Evolutionary conservation across 768 basidiomycete species (phyloP).

Genomic region (Russula ochroleuca): DNA sequence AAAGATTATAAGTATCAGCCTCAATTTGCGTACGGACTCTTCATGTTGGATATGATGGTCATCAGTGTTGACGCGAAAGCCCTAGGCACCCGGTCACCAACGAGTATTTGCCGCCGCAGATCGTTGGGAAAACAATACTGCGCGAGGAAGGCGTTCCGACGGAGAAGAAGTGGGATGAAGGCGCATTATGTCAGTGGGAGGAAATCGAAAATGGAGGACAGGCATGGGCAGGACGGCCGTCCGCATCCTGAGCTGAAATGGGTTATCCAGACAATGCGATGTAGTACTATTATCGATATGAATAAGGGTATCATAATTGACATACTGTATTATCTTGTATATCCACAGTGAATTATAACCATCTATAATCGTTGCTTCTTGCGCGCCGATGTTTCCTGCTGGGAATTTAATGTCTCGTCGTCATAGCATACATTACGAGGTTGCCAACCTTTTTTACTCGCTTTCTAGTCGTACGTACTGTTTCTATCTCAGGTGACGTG

Average conservation of each 20-base stretch:
- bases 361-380: constrained; percentile 17
- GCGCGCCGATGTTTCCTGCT: constrained; percentile 7
- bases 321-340: constrained; percentile 6
- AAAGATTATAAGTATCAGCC: constrained; percentile 51
- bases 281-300: neutral
- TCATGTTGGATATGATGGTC: no score
- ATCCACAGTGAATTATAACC: constrained; percentile 7
- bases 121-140: constrained; percentile 39
- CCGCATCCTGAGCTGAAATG: neutral
- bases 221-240: constrained; percentile 36
- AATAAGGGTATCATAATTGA: neutral
- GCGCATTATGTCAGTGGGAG: constrained; percentile 46
- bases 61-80: constrained; percentile 6
- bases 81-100: constrained; percentile 50
- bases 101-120: constrained; percentile 46
- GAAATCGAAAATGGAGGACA: constrained; percentile 39
- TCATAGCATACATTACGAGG: neutral
- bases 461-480: constrained; percentile 19
- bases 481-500: constrained; percentile 28
- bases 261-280: neutral
- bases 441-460: constrained; percentile 27
- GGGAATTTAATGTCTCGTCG: neutral
- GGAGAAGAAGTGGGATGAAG: constrained; percentile 49
- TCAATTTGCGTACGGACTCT: constrained; percentile 37
- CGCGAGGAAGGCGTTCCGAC: constrained; percentile 36